Conservation (phyloP, 345 rosid genomes). For the Ceriops tagal region DNA sequence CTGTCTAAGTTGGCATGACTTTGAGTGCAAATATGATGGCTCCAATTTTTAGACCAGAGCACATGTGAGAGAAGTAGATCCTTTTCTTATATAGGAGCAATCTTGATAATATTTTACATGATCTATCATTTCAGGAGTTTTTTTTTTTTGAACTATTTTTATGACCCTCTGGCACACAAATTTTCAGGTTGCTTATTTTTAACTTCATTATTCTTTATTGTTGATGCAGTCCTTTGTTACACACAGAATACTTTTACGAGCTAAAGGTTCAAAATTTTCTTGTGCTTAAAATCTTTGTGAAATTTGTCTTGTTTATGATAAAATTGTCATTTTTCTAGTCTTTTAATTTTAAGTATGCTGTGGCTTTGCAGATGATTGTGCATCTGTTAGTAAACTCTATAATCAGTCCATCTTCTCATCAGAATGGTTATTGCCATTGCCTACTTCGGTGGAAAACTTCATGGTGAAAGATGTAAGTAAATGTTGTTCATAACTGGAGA, state of each 20-base stretch:
- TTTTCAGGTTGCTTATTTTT: not conserved
- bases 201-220: conserved; percentile 6
- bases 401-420: conserved; percentile 26
- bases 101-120: not conserved
- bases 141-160: not conserved
- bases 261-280: conserved; percentile 37
- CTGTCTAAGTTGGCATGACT: no score
- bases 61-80: no score
- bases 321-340: not conserved
- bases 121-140: not conserved
- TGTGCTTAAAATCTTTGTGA: not conserved
- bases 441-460: conserved; percentile 46
- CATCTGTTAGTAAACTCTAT: conserved; percentile 16
- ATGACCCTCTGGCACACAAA: not conserved
- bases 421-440: conserved; percentile 63
- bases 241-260: conserved; percentile 47
- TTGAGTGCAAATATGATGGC: no score
- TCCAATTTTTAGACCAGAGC: no score
- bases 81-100: not conserved
- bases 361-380: conserved; percentile 37
- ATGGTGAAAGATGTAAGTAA: conserved; percentile 47
- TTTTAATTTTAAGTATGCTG: not conserved
- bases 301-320: not conserved
- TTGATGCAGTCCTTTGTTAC: conserved; percentile 68
- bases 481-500: not conserved